A percentile compares a stretch with the other conserved stretches of the same genome.
Conservation (phyloP, 805 yeast genomes). For the Barnettozyma wickerhamii region DNA sequence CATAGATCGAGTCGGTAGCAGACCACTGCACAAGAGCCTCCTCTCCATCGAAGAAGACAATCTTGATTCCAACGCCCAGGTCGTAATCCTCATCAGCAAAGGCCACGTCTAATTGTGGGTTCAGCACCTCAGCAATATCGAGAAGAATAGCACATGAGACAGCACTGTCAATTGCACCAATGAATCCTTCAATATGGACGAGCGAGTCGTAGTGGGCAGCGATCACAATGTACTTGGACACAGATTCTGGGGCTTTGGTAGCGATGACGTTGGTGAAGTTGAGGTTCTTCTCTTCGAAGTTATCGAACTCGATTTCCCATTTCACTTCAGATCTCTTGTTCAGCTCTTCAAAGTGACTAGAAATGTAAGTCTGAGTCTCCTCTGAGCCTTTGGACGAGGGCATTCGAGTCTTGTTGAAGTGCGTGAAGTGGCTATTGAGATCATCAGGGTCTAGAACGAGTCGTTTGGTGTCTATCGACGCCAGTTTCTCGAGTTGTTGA, state of each 20-base stretch:
- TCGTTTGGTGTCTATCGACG: conserved; percentile 9
- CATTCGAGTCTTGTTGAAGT: conserved; percentile 34
- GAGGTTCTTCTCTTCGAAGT: conserved; percentile 33
- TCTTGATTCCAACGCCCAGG: conserved; percentile 35
- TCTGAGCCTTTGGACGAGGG: conserved; percentile 41
- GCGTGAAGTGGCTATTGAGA: conserved; percentile 19
- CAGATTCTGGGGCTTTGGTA: conserved; percentile 23
- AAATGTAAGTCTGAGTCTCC: conserved; percentile 34
- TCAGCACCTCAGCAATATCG: conserved; percentile 33
- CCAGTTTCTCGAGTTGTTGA: conserved; percentile 4
- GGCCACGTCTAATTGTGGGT: conserved; percentile 15
- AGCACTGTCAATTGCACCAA: conserved; percentile 60
- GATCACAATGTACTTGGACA: conserved; percentile 31
- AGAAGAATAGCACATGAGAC: conserved; percentile 51
- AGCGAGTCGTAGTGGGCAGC: conserved; percentile 55
- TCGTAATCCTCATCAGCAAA: conserved; percentile 10
- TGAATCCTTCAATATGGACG: conserved; percentile 44
- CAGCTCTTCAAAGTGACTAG: conserved; percentile 28
- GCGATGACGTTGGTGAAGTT: conserved; percentile 37
- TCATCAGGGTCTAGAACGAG: conserved; percentile 15
- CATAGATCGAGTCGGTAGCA: conserved; percentile 49
- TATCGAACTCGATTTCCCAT: conserved; percentile 28
- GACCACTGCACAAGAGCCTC: conserved; percentile 56
- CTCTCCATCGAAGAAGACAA: conserved; percentile 58
- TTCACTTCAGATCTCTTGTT: conserved; percentile 23